Evolutionary conservation across 2,329 filamentous ascomycete genomes (phyloP).

Genomic region (Pestalotiopsis sp.): DNA sequence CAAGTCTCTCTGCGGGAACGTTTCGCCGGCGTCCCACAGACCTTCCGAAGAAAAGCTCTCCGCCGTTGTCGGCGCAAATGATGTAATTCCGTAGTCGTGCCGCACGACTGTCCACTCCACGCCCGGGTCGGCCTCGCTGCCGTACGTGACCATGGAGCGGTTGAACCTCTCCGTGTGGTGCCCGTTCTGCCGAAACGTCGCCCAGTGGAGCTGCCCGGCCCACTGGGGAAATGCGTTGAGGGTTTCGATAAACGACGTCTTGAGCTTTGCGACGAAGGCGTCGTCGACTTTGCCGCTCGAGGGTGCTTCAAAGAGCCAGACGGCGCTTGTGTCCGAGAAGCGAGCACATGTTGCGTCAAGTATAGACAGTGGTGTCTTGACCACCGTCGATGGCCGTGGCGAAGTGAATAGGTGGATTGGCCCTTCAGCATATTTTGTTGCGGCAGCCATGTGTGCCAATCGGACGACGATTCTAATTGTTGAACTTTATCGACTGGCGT

Average conservation of each 20-base stretch:
- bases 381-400: background rate
- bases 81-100: constrained; percentile 26
- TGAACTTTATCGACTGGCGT: background rate
- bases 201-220: constrained; percentile 41
- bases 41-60: constrained; percentile 16
- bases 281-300: constrained; percentile 8
- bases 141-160: constrained; percentile 37
- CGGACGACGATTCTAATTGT: background rate
- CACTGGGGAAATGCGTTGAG: constrained; percentile 43
- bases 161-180: constrained; percentile 31
- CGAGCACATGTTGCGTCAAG: constrained; percentile 43
- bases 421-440: no score
- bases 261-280: constrained; percentile 10
- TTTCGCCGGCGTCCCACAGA: constrained; percentile 33
- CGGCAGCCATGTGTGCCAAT: background rate
- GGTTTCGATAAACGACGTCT: constrained; percentile 32
- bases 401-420: constrained; percentile 14
- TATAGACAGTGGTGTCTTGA: constrained; percentile 34
- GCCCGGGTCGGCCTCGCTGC: constrained; percentile 39
- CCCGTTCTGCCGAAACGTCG: constrained; percentile 22
- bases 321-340: constrained; percentile 40
- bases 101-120: constrained; percentile 38
- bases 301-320: constrained; percentile 44
- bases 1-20: constrained; percentile 35
- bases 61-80: constrained; percentile 29